Percentiles rank a stretch among this genome's conserved stretches.
These are phyloP conservation scores for Magnaporthales sp. DNA, from an alignment of 2,329 filamentous ascomycete genomes.

Conservation along the genomic window DNA sequence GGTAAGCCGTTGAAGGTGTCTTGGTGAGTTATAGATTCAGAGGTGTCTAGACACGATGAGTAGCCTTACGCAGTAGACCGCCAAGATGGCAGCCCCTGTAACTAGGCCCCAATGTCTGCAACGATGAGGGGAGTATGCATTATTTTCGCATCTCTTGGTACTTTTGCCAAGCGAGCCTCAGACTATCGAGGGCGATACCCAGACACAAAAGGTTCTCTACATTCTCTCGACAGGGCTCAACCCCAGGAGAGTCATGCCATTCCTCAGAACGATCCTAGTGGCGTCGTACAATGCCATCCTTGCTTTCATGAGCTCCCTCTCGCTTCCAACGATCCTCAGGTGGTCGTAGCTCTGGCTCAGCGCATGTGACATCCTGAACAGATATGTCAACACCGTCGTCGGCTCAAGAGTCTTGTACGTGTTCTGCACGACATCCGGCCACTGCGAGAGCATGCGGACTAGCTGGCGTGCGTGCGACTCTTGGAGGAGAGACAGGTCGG, in stretches of 20 bases:
- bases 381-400: conserved; percentile 44
- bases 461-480: conserved; percentile 67
- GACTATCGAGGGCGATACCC: neutral
- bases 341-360: conserved; percentile 76
- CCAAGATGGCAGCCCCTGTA: neutral
- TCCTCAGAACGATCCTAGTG: conserved; percentile 66
- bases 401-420: conserved; percentile 76
- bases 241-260: conserved; percentile 76
- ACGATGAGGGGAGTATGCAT: neutral
- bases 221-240: conserved; percentile 64
- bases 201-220: conserved; percentile 6
- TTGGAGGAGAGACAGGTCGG: conserved; percentile 59
- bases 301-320: conserved; percentile 60
- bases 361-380: conserved; percentile 81
- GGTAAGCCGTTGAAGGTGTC: neutral
- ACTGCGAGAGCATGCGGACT: conserved; percentile 69
- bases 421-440: conserved; percentile 77
- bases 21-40: neutral
- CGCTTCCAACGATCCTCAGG: conserved; percentile 72
- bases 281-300: conserved; percentile 72
- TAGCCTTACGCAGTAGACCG: neutral
- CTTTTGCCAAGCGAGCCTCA: neutral
- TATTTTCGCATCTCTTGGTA: neutral
- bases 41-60: neutral
- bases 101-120: neutral